Evolutionary conservation across 2,329 filamentous ascomycete genomes (phyloP).

Genomic region (Clonostachys rosea): DNA sequence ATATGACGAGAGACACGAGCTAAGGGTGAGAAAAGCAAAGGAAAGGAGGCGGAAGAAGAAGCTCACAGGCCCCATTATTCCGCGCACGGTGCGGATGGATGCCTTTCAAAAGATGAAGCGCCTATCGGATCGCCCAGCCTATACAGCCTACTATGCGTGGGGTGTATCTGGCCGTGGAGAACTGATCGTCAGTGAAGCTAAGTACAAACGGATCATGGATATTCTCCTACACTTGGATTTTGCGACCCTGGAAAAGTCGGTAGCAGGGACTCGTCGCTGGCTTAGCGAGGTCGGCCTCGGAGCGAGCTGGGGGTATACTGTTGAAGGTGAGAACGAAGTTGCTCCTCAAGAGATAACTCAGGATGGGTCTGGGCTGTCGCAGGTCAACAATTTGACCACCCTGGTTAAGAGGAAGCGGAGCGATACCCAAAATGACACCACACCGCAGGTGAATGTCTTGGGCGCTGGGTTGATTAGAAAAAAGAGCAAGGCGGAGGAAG

Average conservation of each 20-base stretch:
- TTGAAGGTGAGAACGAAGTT: constrained; percentile 36
- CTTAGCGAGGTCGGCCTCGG: constrained; percentile 58
- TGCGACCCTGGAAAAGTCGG: constrained; percentile 56
- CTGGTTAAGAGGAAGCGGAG: constrained; percentile 42
- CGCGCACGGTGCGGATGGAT: constrained; percentile 35
- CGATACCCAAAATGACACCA: constrained; percentile 1
- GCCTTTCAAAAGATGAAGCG: background rate
- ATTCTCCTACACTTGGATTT: constrained; percentile 73
- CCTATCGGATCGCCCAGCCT: constrained; percentile 39
- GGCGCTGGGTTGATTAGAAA: constrained; percentile 46
- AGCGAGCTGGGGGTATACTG: constrained; percentile 41
- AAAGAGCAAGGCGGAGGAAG: constrained; percentile 40
- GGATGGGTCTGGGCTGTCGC: constrained; percentile 2
- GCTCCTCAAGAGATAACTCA: constrained; percentile 3
- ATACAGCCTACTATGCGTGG: constrained; percentile 64
- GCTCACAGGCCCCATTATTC: constrained; percentile 54
- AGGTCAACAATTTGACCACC: constrained; percentile 41
- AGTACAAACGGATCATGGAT: constrained; percentile 65
- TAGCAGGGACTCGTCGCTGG: constrained; percentile 65
- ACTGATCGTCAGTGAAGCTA: constrained; percentile 55
- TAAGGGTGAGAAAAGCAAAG: constrained; percentile 19
- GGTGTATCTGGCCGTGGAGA: constrained; percentile 56
- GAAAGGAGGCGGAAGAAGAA: constrained; percentile 27
- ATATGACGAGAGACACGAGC: constrained; percentile 3
- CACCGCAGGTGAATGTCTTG: constrained; percentile 37